A percentile compares a stretch with the other conserved stretches of the same genome.
Evolutionary conservation across 345 rosid genomes (phyloP).

Genomic region (Populus deltoides): DNA sequence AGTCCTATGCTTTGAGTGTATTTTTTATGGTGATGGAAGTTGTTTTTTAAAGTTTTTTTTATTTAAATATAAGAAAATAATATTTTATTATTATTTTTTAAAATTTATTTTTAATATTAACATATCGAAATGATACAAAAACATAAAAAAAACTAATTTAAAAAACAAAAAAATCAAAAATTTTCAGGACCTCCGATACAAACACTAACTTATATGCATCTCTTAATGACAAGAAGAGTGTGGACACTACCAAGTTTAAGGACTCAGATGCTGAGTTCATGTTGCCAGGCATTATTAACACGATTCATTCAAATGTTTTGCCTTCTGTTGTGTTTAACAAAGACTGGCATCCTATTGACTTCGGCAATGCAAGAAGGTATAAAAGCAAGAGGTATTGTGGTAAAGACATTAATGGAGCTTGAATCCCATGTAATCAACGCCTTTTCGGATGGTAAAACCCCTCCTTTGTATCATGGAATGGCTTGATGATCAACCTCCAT

Average conservation of each 20-base stretch:
- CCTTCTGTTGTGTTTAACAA: not conserved
- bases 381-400: conserved; percentile 6
- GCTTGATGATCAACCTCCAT: conserved; percentile 9
- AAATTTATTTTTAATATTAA: too few relatives aligned
- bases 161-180: too few relatives aligned
- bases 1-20: not conserved
- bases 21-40: too few relatives aligned
- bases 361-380: not conserved
- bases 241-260: not conserved
- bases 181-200: too few relatives aligned
- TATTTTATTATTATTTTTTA: too few relatives aligned
- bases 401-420: conserved; percentile 10
- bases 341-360: not conserved
- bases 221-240: not conserved
- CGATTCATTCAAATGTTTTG: not conserved
- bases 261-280: not conserved
- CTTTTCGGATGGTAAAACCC: not conserved
- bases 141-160: too few relatives aligned
- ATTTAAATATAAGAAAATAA: too few relatives aligned
- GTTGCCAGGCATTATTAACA: not conserved
- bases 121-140: too few relatives aligned
- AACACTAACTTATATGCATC: not conserved
- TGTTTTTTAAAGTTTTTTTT: too few relatives aligned
- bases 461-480: conserved; percentile 4
- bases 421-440: conserved; percentile 13